These are phyloP conservation scores for Ashbya aceris DNA, from an alignment of 1,139 yeast genomes.

Conservation along the genomic window DNA sequence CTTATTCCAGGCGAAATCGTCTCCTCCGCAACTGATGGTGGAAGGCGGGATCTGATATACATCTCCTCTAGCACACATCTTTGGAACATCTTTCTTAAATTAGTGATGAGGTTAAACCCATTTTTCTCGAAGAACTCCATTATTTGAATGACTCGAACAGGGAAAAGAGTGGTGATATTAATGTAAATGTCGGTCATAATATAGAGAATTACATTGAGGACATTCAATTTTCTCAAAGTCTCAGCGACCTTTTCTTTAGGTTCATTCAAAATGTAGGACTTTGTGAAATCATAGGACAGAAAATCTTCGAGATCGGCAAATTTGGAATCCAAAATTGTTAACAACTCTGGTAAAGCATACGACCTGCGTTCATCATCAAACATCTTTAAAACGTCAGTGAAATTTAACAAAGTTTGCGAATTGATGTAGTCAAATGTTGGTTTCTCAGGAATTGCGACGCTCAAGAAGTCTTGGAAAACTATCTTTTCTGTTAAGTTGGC, in stretches of 20 bases:
- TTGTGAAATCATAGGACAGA: slow-evolving; percentile 27
- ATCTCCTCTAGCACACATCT: slow-evolving; percentile 52
- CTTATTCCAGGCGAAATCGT: slow-evolving; percentile 31
- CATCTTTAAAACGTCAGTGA: slow-evolving; percentile 44
- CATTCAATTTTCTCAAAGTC: slow-evolving; percentile 30
- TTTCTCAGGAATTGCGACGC: slow-evolving; percentile 33
- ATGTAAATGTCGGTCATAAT: slow-evolving; percentile 46
- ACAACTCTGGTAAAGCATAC: slow-evolving; percentile 35
- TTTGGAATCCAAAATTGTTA: slow-evolving; percentile 29
- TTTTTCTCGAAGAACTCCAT: slow-evolving; percentile 36
- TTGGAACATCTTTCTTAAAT: slow-evolving; percentile 39
- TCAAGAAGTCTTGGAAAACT: slow-evolving; percentile 38
- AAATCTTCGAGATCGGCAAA: slow-evolving; percentile 31
- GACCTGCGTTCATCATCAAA: slow-evolving; percentile 49
- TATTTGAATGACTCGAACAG: slow-evolving; percentile 40
- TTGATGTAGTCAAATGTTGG: slow-evolving; percentile 54
- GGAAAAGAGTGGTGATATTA: slow-evolving; percentile 41
- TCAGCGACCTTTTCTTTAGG: slow-evolving; percentile 20
- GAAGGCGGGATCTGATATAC: slow-evolving; percentile 38
- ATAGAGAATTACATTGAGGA: slow-evolving; percentile 36
- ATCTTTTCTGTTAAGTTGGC: slow-evolving; percentile 37
- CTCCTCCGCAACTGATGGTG: slow-evolving; percentile 39
- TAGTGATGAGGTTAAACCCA: slow-evolving; percentile 31
- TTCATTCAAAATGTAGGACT: slow-evolving; percentile 33
- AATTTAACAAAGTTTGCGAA: slow-evolving; percentile 46